Evolutionary conservation across 2,329 filamentous ascomycete species (phyloP), one percentile per base, ranked within the genome.

Genomic region (Aspergillus tubingensis): DNA sequence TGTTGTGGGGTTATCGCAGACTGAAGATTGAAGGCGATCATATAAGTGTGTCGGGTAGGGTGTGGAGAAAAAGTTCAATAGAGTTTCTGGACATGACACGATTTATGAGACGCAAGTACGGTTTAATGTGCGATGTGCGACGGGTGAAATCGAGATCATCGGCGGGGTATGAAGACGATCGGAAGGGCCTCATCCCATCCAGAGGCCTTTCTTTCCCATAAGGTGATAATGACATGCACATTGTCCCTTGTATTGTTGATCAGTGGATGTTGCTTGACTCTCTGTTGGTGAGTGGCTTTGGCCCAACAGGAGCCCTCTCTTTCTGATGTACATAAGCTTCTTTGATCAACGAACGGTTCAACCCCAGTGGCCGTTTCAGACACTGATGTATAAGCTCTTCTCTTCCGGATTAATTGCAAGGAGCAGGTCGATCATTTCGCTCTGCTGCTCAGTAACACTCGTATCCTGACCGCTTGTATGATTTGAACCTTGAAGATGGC

Each of bases 271-370:
- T 56, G 47, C 41, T 56, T 62, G 50, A 50, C 44, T 59, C 41
- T 58, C 58, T 63, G 54, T 57, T 57, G 54, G 51, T 59, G 47
- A 49, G 53, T 58, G 58, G 52, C 58, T 54, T 64, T 60, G 38
- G 62, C 54, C 62, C 58, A 57, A 58, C 65, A 62, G 60, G 61
- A 56, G 66, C 62, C 68, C 61, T 61, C 63, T 62, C 67, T 61
- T 69, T 72, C 68, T 72, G 70, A 74, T 74, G 72, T 74, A 74
- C 68, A 74, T 74, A 74, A 68, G 66, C 68, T 71, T 68, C 55
- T 59, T 63, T 59, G 62, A 62, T 64, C 60, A 58, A 59, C 64
- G 62, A 59, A 59, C 64, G 62, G 59, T 59, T 61, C 58, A 57
- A 60, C 57, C 66, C 67, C 63, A 71, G 66, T 68, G 65, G 61